These are phyloP conservation scores for Phytophthora pini DNA, from an alignment of 352 stramenopile species.

Conservation along the genomic window DNA sequence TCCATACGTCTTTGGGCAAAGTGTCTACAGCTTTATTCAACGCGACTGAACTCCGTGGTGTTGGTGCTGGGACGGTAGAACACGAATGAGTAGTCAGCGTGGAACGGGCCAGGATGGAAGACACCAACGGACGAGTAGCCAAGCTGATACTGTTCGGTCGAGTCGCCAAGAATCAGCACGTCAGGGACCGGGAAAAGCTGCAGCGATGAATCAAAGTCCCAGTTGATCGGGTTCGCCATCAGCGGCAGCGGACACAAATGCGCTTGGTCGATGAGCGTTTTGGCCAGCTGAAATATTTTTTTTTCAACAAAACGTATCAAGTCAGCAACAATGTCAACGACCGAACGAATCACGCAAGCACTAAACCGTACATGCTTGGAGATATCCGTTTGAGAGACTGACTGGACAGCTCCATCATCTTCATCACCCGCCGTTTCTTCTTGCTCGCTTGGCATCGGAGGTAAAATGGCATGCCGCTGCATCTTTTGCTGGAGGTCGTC, in stretches of 20 bases:
- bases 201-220: constrained; percentile 93
- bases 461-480: constrained; percentile 85
- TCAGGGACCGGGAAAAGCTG: constrained; percentile 94
- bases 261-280: constrained; percentile 93
- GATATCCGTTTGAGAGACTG: constrained; percentile 63
- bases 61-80: constrained; percentile 86
- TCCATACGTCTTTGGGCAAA: neutral
- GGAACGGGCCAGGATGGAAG: constrained; percentile 84
- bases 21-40: constrained; percentile 51
- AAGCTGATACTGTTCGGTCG: constrained; percentile 84
- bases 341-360: constrained; percentile 2
- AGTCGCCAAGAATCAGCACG: constrained; percentile 86
- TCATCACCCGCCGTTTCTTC: constrained; percentile 35
- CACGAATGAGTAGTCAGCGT: constrained; percentile 88
- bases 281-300: constrained; percentile 58
- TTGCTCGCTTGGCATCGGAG: constrained; percentile 50
- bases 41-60: constrained; percentile 84
- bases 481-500: constrained; percentile 93
- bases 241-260: constrained; percentile 93
- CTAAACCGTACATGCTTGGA: constrained; percentile 75
- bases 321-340: constrained; percentile 11
- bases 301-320: constrained; percentile 4
- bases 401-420: constrained; percentile 23
- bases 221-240: constrained; percentile 92
- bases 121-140: constrained; percentile 83